Conservation (phyloP, 352 stramenopile genomes). For the Elongisporangium undulatum region DNA sequence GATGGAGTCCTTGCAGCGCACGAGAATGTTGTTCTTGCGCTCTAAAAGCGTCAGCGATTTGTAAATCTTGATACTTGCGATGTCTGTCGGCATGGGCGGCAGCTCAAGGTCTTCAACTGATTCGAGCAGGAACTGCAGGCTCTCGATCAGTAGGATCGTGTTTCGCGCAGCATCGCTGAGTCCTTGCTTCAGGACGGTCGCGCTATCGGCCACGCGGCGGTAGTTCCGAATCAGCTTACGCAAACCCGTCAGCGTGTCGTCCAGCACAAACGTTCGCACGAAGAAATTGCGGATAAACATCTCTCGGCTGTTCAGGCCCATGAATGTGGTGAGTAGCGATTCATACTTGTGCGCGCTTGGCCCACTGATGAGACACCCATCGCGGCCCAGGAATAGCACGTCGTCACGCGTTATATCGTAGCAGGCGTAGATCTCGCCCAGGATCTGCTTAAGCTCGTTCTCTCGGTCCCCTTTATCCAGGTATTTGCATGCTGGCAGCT, state of each 20-base stretch:
- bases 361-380: conserved; percentile 92
- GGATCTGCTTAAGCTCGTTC: conserved; percentile 96
- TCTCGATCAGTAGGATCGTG: conserved; percentile 96
- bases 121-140: conserved; percentile 94
- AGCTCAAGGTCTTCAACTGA: conserved; percentile 89
- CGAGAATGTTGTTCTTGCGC: conserved; percentile 87
- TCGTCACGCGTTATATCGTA: conserved; percentile 97
- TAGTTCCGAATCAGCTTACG: conserved; percentile 87
- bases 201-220: conserved; percentile 71
- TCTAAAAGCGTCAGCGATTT: conserved; percentile 90
- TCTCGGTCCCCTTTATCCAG: conserved; percentile 97
- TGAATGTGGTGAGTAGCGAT: conserved; percentile 92
- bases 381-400: conserved; percentile 93
- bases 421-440: conserved; percentile 93
- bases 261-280: conserved; percentile 93
- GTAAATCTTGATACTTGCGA: conserved; percentile 81
- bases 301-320: conserved; percentile 95
- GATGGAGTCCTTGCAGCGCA: conserved; percentile 93
- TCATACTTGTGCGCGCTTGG: conserved; percentile 95
- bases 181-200: conserved; percentile 79
- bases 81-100: conserved; percentile 42
- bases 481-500: conserved; percentile 95
- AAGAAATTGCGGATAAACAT: conserved; percentile 99
- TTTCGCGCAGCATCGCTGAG: conserved; percentile 92
- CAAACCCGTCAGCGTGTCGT: conserved; percentile 90